These are phyloP conservation scores for Teunomyces gatunensis DNA, from an alignment of 805 yeast genomes.

Conservation along the genomic window DNA sequence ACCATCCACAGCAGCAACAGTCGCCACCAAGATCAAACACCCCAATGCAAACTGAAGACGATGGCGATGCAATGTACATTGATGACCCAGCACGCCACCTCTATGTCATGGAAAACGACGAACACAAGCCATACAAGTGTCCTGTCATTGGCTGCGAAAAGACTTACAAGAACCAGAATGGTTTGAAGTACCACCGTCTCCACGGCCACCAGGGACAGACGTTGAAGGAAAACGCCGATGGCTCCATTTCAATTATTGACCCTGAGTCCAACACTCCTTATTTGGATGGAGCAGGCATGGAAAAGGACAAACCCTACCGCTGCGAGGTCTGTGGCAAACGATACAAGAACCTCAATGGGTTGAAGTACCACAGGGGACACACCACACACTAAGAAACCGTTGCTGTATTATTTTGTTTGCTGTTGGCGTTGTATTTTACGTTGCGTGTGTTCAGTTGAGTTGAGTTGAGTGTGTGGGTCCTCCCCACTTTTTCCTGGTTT, in stretches of 20 bases:
- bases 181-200: slow-evolving; percentile 88
- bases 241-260: slow-evolving; percentile 87
- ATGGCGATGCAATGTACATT: slow-evolving; percentile 72
- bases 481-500: neutral
- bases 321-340: slow-evolving; percentile 98
- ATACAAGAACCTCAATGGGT: slow-evolving; percentile 92
- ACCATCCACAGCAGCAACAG: slow-evolving; percentile 11
- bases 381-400: slow-evolving; percentile 69
- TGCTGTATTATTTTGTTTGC: neutral
- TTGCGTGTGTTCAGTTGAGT: no score
- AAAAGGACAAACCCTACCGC: slow-evolving; percentile 96
- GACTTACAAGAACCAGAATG: slow-evolving; percentile 96
- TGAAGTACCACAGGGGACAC: slow-evolving; percentile 96
- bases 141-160: slow-evolving; percentile 98
- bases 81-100: slow-evolving; percentile 96
- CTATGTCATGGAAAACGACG: slow-evolving; percentile 88
- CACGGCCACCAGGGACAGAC: slow-evolving; percentile 98
- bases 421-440: neutral
- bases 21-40: slow-evolving; percentile 9
- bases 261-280: slow-evolving; percentile 87
- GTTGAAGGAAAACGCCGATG: slow-evolving; percentile 85
- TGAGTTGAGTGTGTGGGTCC: neutral
- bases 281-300: slow-evolving; percentile 91
- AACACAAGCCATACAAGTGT: slow-evolving; percentile 92
- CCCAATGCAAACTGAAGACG: slow-evolving; percentile 37